Evolutionary conservation across 176 grass and related monocot species (phyloP).

Genomic region (Eremochloa ophiuroides): DNA sequence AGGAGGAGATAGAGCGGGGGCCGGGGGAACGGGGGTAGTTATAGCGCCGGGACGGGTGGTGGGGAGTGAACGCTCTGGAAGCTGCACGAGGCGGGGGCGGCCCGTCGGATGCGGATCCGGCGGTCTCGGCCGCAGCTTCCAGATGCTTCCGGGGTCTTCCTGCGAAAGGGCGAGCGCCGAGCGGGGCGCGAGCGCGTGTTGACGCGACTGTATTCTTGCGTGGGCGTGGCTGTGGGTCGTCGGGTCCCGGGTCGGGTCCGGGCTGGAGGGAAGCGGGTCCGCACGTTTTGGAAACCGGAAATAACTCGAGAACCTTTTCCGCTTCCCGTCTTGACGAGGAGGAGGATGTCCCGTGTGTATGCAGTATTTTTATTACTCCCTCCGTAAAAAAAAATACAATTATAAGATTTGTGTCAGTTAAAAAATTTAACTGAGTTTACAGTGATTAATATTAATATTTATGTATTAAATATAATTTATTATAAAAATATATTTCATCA

Average conservation of each 20-base stretch:
- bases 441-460: too few species aligned
- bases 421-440: too few species aligned
- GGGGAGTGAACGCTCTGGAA: constrained; percentile 43
- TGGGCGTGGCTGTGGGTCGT: too few species aligned
- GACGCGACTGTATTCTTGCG: constrained; percentile 2
- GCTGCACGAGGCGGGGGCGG: not conserved
- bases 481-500: too few species aligned
- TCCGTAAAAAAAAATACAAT: too few species aligned
- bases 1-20: not conserved
- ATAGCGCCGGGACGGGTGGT: constrained; percentile 31
- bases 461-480: too few species aligned
- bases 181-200: not conserved
- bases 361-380: too few species aligned
- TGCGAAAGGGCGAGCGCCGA: not conserved
- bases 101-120: constrained; percentile 37
- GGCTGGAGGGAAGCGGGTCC: not conserved
- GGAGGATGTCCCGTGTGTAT: too few species aligned
- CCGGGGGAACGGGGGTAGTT: constrained; percentile 2
- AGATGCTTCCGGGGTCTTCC: constrained; percentile 58
- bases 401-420: too few species aligned
- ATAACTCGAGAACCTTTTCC: too few species aligned
- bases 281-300: not conserved
- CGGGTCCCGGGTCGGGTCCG: not conserved
- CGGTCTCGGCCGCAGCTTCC: constrained; percentile 8
- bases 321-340: too few species aligned